These are phyloP conservation scores for Pseudogymnoascus sp. DNA, from an alignment of 2,329 filamentous ascomycete genomes.

Conservation along the genomic window DNA sequence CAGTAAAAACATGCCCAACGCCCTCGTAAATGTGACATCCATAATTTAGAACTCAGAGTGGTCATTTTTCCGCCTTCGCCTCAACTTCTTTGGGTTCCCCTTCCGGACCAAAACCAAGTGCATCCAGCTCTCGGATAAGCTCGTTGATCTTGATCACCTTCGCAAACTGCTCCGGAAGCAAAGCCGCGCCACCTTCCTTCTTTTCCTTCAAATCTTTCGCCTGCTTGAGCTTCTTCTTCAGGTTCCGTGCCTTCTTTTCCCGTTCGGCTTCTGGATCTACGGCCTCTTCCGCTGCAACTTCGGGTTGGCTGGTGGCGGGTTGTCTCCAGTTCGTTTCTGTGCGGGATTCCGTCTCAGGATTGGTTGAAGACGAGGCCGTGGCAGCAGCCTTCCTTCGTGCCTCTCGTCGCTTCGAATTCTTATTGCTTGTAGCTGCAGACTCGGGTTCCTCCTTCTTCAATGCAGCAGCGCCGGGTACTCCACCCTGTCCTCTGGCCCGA, in stretches of 20 bases:
- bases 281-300: slow-evolving; percentile 34
- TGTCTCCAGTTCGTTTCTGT: slow-evolving; percentile 15
- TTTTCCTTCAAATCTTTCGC: slow-evolving; percentile 84
- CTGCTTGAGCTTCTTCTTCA: slow-evolving; percentile 93
- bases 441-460: slow-evolving; percentile 40
- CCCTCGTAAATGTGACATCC: slow-evolving; percentile 7
- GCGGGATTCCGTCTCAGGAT: slow-evolving; percentile 30
- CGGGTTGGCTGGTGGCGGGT: slow-evolving; percentile 17
- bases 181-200: slow-evolving; percentile 74
- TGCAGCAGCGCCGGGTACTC: slow-evolving; percentile 66
- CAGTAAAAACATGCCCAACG: background rate
- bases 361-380: slow-evolving; percentile 34
- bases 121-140: slow-evolving; percentile 78
- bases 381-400: slow-evolving; percentile 49
- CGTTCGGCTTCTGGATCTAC: slow-evolving; percentile 66
- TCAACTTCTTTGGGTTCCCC: slow-evolving; percentile 51
- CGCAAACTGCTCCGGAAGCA: slow-evolving; percentile 90
- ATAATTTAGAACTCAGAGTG: background rate
- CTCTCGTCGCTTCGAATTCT: slow-evolving; percentile 77
- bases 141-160: slow-evolving; percentile 98
- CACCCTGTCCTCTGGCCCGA: slow-evolving; percentile 63
- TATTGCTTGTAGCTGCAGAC: slow-evolving; percentile 54
- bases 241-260: slow-evolving; percentile 85
- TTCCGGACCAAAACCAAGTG: slow-evolving; percentile 73
- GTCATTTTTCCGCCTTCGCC: background rate